Evolutionary conservation across 495 filamentous ascomycete species (phyloP).

Genomic region (Trichoderma reesei): DNA sequence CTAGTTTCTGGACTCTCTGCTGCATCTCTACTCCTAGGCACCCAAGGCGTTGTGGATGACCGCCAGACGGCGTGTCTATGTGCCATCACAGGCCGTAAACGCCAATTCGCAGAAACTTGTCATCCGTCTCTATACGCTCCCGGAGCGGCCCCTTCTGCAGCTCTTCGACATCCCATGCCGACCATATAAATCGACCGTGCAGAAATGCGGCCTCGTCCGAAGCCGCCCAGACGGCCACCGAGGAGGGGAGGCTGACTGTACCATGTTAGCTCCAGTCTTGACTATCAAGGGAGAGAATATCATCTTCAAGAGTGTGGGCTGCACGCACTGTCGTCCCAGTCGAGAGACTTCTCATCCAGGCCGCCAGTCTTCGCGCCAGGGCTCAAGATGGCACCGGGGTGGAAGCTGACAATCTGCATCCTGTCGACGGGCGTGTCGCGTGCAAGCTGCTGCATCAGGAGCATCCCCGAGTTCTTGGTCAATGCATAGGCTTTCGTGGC

Average conservation of each 20-base stretch:
- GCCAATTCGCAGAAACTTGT: neutral
- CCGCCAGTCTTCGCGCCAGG: constrained; percentile 19
- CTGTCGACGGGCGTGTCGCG: constrained; percentile 19
- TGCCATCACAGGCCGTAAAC: neutral
- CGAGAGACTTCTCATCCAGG: constrained; percentile 9
- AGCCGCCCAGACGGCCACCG: constrained; percentile 43
- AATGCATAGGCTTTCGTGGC: constrained; percentile 22
- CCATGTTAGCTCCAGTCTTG: neutral
- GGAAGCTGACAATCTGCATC: constrained; percentile 36
- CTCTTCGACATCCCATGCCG: constrained; percentile 47
- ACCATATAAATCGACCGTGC: constrained; percentile 39
- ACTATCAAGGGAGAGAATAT: neutral
- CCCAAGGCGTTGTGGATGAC: neutral
- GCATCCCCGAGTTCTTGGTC: constrained; percentile 30
- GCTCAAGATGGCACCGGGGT: constrained; percentile 32
- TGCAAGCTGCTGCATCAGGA: constrained; percentile 30
- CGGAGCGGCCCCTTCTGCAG: constrained; percentile 25
- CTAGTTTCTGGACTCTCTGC: no score
- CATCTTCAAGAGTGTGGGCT: neutral
- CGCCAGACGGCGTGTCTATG: no score
- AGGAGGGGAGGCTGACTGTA: constrained; percentile 32
- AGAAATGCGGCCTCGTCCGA: constrained; percentile 39
- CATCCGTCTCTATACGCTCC: constrained; percentile 19
- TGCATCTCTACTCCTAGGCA: no score
- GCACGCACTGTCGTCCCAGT: constrained; percentile 31